phyloP scores from a whole-genome alignment of 1,284 basidiomycete genomes.

The Somion occarium region DNA sequence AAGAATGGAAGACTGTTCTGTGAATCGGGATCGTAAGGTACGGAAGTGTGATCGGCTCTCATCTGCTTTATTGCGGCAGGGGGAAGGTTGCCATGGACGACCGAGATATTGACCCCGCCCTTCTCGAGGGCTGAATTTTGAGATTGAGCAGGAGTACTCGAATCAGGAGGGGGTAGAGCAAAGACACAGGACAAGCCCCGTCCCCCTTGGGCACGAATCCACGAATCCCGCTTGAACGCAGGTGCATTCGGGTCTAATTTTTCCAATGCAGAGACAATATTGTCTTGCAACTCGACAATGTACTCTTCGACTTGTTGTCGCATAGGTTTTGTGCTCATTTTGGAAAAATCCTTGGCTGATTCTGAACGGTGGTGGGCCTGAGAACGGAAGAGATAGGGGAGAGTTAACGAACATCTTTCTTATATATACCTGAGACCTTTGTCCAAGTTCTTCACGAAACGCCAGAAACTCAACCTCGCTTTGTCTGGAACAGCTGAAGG shows the following conservation, averaged over 20 bases:
- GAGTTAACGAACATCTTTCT: background rate
- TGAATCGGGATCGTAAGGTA: conserved; percentile 62
- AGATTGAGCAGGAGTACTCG: conserved; percentile 18
- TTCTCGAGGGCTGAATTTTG: conserved; percentile 79
- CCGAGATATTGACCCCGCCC: conserved; percentile 92
- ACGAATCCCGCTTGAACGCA: conserved; percentile 83
- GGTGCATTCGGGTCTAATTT: conserved; percentile 69
- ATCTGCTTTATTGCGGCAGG: conserved; percentile 91
- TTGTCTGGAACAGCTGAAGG: background rate
- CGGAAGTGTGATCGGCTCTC: conserved; percentile 84
- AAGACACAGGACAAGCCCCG: conserved; percentile 89
- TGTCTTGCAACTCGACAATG: conserved; percentile 75
- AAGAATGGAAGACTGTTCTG: conserved; percentile 81
- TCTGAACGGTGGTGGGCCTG: background rate
- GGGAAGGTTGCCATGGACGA: conserved; percentile 88
- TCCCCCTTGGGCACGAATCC: conserved; percentile 84
- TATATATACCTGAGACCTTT: background rate
- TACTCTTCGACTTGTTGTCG: conserved; percentile 79
- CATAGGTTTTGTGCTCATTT: conserved; percentile 44
- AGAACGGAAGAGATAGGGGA: background rate
- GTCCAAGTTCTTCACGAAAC: background rate
- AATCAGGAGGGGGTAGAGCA: conserved; percentile 46
- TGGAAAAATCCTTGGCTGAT: background rate
- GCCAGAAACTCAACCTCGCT: background rate
- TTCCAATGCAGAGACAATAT: conserved; percentile 81